These are phyloP conservation scores for Alternaria ventricosa DNA, from an alignment of 2,329 filamentous ascomycete genomes.

Conservation along the genomic window DNA sequence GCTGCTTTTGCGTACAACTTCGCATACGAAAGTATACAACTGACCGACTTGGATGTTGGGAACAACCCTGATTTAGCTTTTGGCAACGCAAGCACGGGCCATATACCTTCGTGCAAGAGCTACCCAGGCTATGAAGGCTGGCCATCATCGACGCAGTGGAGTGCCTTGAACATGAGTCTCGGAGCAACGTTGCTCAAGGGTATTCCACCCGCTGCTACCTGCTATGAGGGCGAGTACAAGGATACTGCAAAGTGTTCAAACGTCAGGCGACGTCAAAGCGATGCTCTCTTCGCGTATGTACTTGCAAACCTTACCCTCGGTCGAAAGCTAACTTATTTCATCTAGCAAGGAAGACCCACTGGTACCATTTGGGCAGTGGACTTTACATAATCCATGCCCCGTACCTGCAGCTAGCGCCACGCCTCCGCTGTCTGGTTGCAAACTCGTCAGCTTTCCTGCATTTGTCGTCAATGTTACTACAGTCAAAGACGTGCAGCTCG, in stretches of 20 bases:
- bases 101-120: slow-evolving; percentile 25
- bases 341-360: slow-evolving; percentile 33
- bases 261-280: slow-evolving; percentile 12
- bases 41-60: slow-evolving; percentile 26
- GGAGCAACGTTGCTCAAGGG: slow-evolving; percentile 30
- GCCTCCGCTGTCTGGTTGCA: slow-evolving; percentile 22
- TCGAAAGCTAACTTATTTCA: background rate
- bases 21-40: slow-evolving; percentile 28
- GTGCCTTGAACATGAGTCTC: slow-evolving; percentile 29
- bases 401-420: slow-evolving; percentile 10
- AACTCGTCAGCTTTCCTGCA: slow-evolving; percentile 26
- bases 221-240: slow-evolving; percentile 31
- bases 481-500: slow-evolving; percentile 34
- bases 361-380: slow-evolving; percentile 29
- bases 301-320: background rate
- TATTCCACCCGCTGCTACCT: slow-evolving; percentile 35
- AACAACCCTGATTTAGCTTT: slow-evolving; percentile 33
- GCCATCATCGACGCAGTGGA: slow-evolving; percentile 32
- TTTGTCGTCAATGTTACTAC: slow-evolving; percentile 36
- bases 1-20: slow-evolving; percentile 30
- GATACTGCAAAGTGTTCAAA: slow-evolving; percentile 23
- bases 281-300: slow-evolving; percentile 29
- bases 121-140: slow-evolving; percentile 35
- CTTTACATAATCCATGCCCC: slow-evolving; percentile 26
- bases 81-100: slow-evolving; percentile 13